A percentile compares a stretch with the other conserved stretches of the same genome.
Conservation (phyloP, 129 eudicot species). For the Tagetes erecta region DNA sequence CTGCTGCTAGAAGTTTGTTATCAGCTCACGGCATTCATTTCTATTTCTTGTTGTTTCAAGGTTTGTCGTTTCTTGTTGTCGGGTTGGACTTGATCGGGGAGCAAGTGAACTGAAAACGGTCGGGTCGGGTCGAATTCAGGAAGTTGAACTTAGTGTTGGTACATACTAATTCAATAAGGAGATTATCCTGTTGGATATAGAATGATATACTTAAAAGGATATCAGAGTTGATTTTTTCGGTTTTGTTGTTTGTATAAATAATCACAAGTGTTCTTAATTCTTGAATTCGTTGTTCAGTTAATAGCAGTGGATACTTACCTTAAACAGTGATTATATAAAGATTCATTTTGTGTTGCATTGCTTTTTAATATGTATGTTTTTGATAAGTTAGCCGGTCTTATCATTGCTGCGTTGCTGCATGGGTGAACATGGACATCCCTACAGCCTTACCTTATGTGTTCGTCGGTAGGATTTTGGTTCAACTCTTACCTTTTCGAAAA, state of each 20-base stretch:
- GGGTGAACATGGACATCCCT: too few relatives aligned
- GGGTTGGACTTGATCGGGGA: slow-evolving; percentile 91
- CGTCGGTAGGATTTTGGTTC: too few relatives aligned
- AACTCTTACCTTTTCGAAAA: background rate
- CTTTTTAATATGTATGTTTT: background rate
- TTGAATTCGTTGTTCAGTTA: slow-evolving; percentile 34
- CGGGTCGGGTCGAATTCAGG: background rate
- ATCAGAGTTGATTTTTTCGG: slow-evolving; percentile 27
- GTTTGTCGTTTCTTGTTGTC: slow-evolving; percentile 74
- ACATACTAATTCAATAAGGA: slow-evolving; percentile 37
- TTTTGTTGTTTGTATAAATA: slow-evolving; percentile 33
- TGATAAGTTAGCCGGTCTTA: background rate
- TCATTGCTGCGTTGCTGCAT: too few relatives aligned
- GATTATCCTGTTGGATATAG: slow-evolving; percentile 35
- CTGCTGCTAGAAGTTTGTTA: slow-evolving; percentile 83
- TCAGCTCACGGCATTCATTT: slow-evolving; percentile 94
- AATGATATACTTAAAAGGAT: slow-evolving; percentile 28
- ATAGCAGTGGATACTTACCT: slow-evolving; percentile 32
- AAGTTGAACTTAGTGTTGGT: slow-evolving; percentile 26
- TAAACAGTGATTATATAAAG: slow-evolving; percentile 34
- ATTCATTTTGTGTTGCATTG: slow-evolving; percentile 25
- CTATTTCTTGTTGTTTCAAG: slow-evolving; percentile 89
- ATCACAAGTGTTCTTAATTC: slow-evolving; percentile 33
- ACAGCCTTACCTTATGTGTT: too few relatives aligned
- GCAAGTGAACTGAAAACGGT: slow-evolving; percentile 46